Percentiles rank a stretch among this genome's conserved stretches.
Conservation (phyloP, 768 basidiomycete species). For the Lactifluus hygrophoroides region DNA sequence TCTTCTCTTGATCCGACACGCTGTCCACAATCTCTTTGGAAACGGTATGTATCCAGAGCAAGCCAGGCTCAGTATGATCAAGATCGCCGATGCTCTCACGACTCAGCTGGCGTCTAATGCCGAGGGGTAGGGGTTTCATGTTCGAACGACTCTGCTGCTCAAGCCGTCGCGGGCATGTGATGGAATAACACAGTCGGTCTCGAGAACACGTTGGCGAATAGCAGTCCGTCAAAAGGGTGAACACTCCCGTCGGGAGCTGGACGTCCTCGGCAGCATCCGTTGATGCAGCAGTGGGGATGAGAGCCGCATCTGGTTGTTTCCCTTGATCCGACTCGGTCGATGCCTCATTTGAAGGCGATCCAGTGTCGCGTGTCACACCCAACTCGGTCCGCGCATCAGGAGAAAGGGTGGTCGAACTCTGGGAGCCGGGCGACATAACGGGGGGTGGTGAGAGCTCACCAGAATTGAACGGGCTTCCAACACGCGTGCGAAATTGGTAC, state of each 20-base stretch:
- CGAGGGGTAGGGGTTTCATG: slow-evolving; percentile 87
- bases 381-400: slow-evolving; percentile 23
- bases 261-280: slow-evolving; percentile 40
- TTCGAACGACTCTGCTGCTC: slow-evolving; percentile 94
- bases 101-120: slow-evolving; percentile 58
- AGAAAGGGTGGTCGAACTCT: neutral
- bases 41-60: slow-evolving; percentile 94
- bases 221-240: slow-evolving; percentile 93
- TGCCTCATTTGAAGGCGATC: slow-evolving; percentile 23
- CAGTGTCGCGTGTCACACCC: slow-evolving; percentile 21
- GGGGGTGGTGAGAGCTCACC: slow-evolving; percentile 44
- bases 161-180: slow-evolving; percentile 86
- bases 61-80: slow-evolving; percentile 61
- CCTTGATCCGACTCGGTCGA: slow-evolving; percentile 26
- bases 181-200: slow-evolving; percentile 93
- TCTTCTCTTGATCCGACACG: slow-evolving; percentile 90
- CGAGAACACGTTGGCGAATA: slow-evolving; percentile 96
- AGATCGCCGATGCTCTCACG: slow-evolving; percentile 74
- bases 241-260: slow-evolving; percentile 84
- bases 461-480: slow-evolving; percentile 79
- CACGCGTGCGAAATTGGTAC: slow-evolving; percentile 83
- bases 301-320: slow-evolving; percentile 23
- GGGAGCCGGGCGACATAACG: slow-evolving; percentile 28
- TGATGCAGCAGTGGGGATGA: slow-evolving; percentile 19
- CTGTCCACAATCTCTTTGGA: slow-evolving; percentile 90